phyloP scores from a whole-genome alignment of 179 eudicot species.

The Camellia oleifera region DNA sequence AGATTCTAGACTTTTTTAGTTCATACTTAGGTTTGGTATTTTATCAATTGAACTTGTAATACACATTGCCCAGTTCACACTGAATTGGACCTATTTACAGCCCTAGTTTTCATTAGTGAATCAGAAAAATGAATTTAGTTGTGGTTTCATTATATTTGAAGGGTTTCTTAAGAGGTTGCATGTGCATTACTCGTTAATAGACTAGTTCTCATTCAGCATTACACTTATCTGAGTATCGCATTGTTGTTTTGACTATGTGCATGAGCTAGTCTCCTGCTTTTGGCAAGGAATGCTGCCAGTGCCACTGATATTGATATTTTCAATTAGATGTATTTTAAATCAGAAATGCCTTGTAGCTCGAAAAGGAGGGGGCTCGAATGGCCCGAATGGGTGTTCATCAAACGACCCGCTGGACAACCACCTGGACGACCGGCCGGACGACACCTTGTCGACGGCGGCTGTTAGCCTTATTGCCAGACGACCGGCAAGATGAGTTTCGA shows the following conservation, averaged over 20 bases:
- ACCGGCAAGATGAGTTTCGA: neutral
- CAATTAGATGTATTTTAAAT: neutral
- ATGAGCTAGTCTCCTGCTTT: neutral
- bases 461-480: too few species aligned
- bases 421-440: too few species aligned
- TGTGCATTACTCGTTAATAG: neutral
- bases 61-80: neutral
- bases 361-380: too few species aligned
- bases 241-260: neutral
- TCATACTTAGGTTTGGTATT: too few species aligned
- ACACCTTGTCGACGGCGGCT: too few species aligned
- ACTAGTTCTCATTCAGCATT: neutral
- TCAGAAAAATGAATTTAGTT: neutral
- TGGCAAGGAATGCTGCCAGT: neutral
- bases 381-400: too few species aligned
- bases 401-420: too few species aligned
- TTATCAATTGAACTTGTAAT: neutral
- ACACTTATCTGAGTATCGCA: neutral
- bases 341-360: too few species aligned
- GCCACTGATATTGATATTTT: neutral
- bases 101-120: neutral
- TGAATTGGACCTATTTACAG: neutral
- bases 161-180: neutral
- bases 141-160: neutral
- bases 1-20: neutral